Evolutionary conservation across 2,329 filamentous ascomycete genomes (phyloP).

Genomic region (Waltergamsia citrina): DNA sequence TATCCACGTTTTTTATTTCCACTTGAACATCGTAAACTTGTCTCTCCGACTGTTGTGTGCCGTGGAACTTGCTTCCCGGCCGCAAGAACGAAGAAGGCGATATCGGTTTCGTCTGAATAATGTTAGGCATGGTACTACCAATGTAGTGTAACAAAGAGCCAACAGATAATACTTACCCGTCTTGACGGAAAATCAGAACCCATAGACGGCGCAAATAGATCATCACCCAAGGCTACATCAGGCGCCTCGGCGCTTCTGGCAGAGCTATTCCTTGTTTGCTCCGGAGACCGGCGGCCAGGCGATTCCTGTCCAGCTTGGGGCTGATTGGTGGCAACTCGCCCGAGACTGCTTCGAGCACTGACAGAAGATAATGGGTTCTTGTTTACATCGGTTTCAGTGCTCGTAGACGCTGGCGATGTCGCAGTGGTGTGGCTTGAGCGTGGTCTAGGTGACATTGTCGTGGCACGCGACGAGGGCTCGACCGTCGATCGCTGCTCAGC

Average conservation of each 20-base stretch:
- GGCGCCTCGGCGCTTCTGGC: slow-evolving; percentile 12
- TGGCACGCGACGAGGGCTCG: slow-evolving; percentile 24
- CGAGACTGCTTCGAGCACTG: neutral
- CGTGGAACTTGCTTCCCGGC: slow-evolving; percentile 78
- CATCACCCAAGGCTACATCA: slow-evolving; percentile 12
- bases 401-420: slow-evolving; percentile 21
- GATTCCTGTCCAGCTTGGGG: neutral
- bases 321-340: neutral
- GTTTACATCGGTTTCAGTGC: slow-evolving; percentile 16
- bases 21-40: slow-evolving; percentile 94
- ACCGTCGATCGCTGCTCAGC: slow-evolving; percentile 14
- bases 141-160: slow-evolving; percentile 29
- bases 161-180: slow-evolving; percentile 28
- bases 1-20: slow-evolving; percentile 92
- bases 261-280: neutral
- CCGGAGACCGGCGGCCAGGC: neutral
- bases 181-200: slow-evolving; percentile 25
- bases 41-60: slow-evolving; percentile 86
- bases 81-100: slow-evolving; percentile 82
- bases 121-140: no score
- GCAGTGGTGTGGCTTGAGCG: slow-evolving; percentile 20
- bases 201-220: slow-evolving; percentile 24
- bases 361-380: slow-evolving; percentile 16
- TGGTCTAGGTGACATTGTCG: slow-evolving; percentile 33
- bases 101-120: slow-evolving; percentile 56